These are phyloP conservation scores for Urochloa ruziziensis DNA, from an alignment of 176 grass and related monocot genomes.

Conservation along the genomic window DNA sequence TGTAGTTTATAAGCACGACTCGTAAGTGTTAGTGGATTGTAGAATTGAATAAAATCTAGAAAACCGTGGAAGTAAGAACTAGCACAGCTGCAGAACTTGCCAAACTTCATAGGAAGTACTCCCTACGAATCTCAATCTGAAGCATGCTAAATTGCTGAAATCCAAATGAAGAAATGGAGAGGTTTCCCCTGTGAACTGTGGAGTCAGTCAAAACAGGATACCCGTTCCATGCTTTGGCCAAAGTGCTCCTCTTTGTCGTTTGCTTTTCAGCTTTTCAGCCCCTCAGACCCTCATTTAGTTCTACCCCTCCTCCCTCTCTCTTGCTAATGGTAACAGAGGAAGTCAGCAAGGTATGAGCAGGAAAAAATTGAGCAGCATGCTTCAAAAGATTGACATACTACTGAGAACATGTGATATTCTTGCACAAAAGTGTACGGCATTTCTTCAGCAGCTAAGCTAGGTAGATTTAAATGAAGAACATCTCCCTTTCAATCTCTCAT, in stretches of 20 bases:
- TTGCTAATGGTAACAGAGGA: conserved; percentile 25
- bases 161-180: neutral
- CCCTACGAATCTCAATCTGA: conserved; percentile 6
- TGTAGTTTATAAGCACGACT: neutral
- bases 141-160: neutral
- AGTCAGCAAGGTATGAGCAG: neutral
- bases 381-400: neutral
- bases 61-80: neutral
- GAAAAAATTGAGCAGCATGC: neutral
- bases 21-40: neutral
- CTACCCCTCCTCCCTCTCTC: neutral
- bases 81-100: neutral
- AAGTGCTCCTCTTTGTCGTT: conserved; percentile 44
- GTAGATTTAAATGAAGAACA: neutral
- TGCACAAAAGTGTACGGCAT: neutral
- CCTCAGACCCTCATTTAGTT: neutral
- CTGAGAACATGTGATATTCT: neutral
- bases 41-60: neutral
- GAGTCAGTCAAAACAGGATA: conserved; percentile 75
- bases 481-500: neutral
- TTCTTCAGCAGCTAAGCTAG: conserved; percentile 15
- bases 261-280: conserved; percentile 91
- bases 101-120: neutral
- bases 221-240: conserved; percentile 49
- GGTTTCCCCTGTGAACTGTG: conserved; percentile 26